Base-by-base conservation (phyloP, 129 eudicot genomes). In the Escallonia herrerae region DNA sequence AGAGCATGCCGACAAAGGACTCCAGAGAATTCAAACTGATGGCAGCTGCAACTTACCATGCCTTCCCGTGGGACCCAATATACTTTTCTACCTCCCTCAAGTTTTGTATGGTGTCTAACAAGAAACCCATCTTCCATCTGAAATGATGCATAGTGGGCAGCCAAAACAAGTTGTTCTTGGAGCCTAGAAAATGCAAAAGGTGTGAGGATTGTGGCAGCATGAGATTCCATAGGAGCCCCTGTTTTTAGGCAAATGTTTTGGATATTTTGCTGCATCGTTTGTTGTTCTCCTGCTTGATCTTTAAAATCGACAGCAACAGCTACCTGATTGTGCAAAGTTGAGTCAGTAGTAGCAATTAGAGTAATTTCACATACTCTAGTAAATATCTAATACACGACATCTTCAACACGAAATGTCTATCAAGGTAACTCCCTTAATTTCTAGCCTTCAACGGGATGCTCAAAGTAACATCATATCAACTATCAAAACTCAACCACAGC, bases 191-290 rank as follows among this genome's bases (percentile, higher is more conserved):
- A 94, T 39, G 99, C 97, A 40, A 75, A 89, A 45, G 99, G 99
- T 37, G 99, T 94, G 46, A 94, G 81, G 44, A 94, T 67, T 39
- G 90, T 64, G 58, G 99, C 87, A 2, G 99, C 97, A 62, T 94
- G 95, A 4, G 99, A 89, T 80, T 94, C 99, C 99, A 89, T 94
- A 9, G 99, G 97, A 4, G 99, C 95, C 12, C 97, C 97, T 0
- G 99, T 94, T 84, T 94, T 94, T 42, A 94, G 82, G 81, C 88
- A 83, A 5, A 94, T 90, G 76, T 89, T 94, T 80, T 94, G 99
- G 44, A 94, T 83, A 66, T 94, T 94, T 71, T 94, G 99, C 75
- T 89, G 97, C 99, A 89, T 94, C 55, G 95, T 89, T 76, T 86
- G 97, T 51, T 94, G 99, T 76, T 94, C 99, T 54, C 97, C 99